Evolutionary conservation across 495 filamentous ascomycete species (phyloP).

Genomic region (Penicillium diatomitis): DNA sequence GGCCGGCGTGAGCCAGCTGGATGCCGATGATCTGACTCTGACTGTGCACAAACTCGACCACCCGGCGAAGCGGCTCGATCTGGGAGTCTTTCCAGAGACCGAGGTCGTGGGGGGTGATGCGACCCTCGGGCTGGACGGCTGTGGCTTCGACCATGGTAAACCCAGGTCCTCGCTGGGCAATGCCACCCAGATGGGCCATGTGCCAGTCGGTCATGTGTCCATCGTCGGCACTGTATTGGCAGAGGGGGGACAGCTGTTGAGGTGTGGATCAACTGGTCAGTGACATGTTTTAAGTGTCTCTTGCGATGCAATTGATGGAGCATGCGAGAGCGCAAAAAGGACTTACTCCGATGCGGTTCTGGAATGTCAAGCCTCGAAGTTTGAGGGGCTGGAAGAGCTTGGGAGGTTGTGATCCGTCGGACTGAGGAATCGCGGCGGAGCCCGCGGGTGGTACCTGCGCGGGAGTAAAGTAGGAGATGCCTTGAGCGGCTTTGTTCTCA

Average conservation of each 20-base stretch:
- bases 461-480: slow-evolving; percentile 56
- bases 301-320: background rate
- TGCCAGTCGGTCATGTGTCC: slow-evolving; percentile 54
- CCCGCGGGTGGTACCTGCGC: slow-evolving; percentile 51
- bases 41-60: slow-evolving; percentile 57
- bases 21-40: slow-evolving; percentile 57
- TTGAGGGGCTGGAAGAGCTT: slow-evolving; percentile 59
- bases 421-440: slow-evolving; percentile 51
- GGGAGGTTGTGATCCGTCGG: slow-evolving; percentile 44
- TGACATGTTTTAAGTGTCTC: too few species aligned
- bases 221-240: slow-evolving; percentile 56
- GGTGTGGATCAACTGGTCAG: background rate
- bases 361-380: slow-evolving; percentile 49
- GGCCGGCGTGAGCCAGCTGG: slow-evolving; percentile 62
- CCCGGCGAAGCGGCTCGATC: slow-evolving; percentile 45
- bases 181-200: slow-evolving; percentile 43
- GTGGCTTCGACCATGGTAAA: slow-evolving; percentile 62
- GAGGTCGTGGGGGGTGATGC: slow-evolving; percentile 60
- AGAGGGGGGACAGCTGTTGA: slow-evolving; percentile 42
- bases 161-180: slow-evolving; percentile 50
- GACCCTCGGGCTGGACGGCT: slow-evolving; percentile 52
- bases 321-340: background rate
- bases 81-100: slow-evolving; percentile 66
- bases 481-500: slow-evolving; percentile 33
- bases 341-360: slow-evolving; percentile 26